phyloP scores from a whole-genome alignment of 768 basidiomycete species.

The Postia placenta region DNA sequence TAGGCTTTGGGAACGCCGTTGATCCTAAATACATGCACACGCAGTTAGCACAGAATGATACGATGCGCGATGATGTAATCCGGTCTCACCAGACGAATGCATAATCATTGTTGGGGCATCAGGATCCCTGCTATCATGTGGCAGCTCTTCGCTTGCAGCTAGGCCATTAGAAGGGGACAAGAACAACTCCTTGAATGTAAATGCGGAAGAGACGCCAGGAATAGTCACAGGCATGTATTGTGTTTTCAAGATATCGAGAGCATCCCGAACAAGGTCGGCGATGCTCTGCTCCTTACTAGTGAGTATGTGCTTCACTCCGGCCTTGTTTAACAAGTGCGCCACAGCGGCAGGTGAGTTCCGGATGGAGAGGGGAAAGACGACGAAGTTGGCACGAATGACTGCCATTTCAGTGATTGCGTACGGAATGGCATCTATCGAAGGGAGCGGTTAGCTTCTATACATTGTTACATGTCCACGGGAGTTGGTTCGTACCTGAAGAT shows the following conservation, averaged over 20 bases:
- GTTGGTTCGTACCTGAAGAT: slow-evolving; percentile 7
- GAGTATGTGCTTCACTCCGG: slow-evolving; percentile 18
- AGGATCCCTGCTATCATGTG: not conserved
- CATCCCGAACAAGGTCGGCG: slow-evolving; percentile 14
- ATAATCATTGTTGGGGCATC: slow-evolving; percentile 9
- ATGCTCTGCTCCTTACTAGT: slow-evolving; percentile 23
- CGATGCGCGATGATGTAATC: not conserved
- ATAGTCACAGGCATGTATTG: not conserved
- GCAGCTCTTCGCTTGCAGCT: slow-evolving; percentile 1
- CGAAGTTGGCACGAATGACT: slow-evolving; percentile 13
- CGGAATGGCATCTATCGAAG: slow-evolving; percentile 24
- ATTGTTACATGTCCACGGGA: not conserved
- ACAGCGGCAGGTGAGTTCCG: slow-evolving; percentile 26
- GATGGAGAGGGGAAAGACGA: slow-evolving; percentile 28
- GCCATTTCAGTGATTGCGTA: slow-evolving; percentile 14
- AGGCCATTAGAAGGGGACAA: slow-evolving; percentile 2
- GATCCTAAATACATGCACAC: slow-evolving; percentile 7
- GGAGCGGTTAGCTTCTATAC: not conserved
- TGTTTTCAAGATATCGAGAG: slow-evolving; percentile 15
- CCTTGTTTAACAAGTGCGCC: slow-evolving; percentile 24
- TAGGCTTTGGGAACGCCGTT: slow-evolving; percentile 15
- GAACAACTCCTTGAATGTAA: slow-evolving; percentile 13
- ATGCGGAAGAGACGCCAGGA: slow-evolving; percentile 7
- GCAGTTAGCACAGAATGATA: not conserved
- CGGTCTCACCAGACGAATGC: slow-evolving; percentile 17